phyloP scores from a whole-genome alignment of 345 rosid species.

The Eucalyptus regnans region DNA sequence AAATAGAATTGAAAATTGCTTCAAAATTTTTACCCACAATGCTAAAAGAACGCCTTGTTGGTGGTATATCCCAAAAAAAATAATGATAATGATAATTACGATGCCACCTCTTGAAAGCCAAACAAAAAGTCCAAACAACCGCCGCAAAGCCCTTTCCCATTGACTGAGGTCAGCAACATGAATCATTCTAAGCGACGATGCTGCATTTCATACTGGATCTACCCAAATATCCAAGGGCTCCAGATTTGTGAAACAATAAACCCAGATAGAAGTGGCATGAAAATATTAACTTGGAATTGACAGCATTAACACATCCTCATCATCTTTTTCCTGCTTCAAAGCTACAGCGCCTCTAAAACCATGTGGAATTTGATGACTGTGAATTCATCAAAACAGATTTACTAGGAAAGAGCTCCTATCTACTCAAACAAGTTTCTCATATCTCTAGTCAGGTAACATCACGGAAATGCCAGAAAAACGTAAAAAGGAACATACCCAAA shows the following conservation, averaged over 20 bases:
- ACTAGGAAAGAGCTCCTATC: neutral
- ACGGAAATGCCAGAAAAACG: neutral
- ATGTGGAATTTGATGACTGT: neutral
- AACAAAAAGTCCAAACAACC: neutral
- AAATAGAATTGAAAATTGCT: neutral
- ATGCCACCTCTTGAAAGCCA: neutral
- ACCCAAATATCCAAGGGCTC: neutral
- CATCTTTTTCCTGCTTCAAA: neutral
- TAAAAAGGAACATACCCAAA: slow-evolving; percentile 39
- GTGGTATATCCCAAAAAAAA: neutral
- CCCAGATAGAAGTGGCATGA: neutral
- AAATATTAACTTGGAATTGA: neutral
- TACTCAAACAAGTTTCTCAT: neutral
- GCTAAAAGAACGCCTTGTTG: neutral
- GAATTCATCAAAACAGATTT: neutral
- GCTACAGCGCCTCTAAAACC: neutral
- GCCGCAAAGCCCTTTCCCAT: neutral
- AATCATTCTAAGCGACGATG: neutral
- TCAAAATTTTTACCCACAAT: neutral
- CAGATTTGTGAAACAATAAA: neutral
- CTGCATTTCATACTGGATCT: neutral
- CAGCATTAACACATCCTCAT: neutral
- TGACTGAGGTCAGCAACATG: neutral
- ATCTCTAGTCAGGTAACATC: neutral
- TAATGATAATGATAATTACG: neutral